Conservation (phyloP, 1,139 yeast genomes). For the Geotrichum candidum region DNA sequence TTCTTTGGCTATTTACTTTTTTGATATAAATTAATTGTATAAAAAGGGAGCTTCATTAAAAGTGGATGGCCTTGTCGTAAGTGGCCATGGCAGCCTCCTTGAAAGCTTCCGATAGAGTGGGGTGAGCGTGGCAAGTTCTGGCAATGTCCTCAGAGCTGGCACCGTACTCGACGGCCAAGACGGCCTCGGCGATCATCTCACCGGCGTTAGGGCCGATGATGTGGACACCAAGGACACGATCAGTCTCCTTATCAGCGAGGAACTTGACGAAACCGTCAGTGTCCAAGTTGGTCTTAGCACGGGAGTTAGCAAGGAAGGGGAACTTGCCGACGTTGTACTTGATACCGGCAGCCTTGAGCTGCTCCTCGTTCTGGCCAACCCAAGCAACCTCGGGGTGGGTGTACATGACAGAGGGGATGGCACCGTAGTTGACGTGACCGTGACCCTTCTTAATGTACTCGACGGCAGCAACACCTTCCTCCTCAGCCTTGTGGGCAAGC, state of each 20-base stretch:
- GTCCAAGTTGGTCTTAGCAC: slow-evolving; percentile 97
- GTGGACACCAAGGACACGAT: slow-evolving; percentile 93
- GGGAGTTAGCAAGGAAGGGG: slow-evolving; percentile 98
- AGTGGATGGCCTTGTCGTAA: slow-evolving; percentile 83
- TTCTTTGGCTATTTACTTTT: background rate
- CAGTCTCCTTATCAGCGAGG: slow-evolving; percentile 94
- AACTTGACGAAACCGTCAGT: slow-evolving; percentile 97
- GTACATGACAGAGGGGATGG: slow-evolving; percentile 97
- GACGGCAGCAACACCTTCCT: slow-evolving; percentile 98
- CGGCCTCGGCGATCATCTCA: slow-evolving; percentile 99
- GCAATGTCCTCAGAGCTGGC: slow-evolving; percentile 97
- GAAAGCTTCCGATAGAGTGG: slow-evolving; percentile 95
- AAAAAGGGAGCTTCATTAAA: slow-evolving; percentile 36
- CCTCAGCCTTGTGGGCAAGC: slow-evolving; percentile 99
- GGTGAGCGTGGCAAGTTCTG: slow-evolving; percentile 97
- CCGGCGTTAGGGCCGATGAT: slow-evolving; percentile 98
- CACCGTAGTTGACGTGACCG: slow-evolving; percentile 97
- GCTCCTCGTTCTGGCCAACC: slow-evolving; percentile 97
- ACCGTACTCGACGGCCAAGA: slow-evolving; percentile 96
- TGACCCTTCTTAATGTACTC: slow-evolving; percentile 90
- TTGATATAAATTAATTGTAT: background rate
- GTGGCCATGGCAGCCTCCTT: slow-evolving; percentile 97
- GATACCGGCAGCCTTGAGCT: slow-evolving; percentile 89
- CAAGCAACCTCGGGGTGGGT: slow-evolving; percentile 99
- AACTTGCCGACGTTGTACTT: slow-evolving; percentile 92